These are phyloP conservation scores for Candida nemodendra DNA, from an alignment of 805 yeast species.

Conservation along the genomic window DNA sequence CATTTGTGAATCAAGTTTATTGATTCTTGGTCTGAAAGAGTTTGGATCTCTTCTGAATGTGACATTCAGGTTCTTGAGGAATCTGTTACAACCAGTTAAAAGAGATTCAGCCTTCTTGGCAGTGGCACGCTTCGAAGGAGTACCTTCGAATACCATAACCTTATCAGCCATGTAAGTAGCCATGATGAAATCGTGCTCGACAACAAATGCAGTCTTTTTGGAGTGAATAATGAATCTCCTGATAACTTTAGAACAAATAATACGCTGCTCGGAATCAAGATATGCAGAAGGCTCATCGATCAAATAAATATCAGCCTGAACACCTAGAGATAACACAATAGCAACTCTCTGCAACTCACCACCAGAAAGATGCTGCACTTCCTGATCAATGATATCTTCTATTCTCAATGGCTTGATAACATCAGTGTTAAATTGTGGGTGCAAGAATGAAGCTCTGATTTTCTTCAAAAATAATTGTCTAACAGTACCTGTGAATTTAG, in stretches of 20 bases:
- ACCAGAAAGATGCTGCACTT: conserved; percentile 96
- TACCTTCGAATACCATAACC: conserved; percentile 97
- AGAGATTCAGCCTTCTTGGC: conserved; percentile 92
- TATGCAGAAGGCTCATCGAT: conserved; percentile 99
- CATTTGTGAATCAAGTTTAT: conserved; percentile 97
- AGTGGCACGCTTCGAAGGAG: conserved; percentile 78
- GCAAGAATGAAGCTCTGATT: conserved; percentile 89
- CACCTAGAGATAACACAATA: conserved; percentile 90
- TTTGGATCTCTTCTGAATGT: conserved; percentile 99
- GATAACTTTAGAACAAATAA: conserved; percentile 96
- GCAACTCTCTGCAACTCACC: conserved; percentile 99
- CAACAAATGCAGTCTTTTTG: conserved; percentile 98
- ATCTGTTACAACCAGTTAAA: conserved; percentile 94
- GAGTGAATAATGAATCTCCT: conserved; percentile 95
- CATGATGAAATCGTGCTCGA: conserved; percentile 99
- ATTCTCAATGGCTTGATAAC: conserved; percentile 93
- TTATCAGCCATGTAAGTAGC: conserved; percentile 98
- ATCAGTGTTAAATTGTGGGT: conserved; percentile 97
- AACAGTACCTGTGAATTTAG: conserved; percentile 97
- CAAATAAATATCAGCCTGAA: conserved; percentile 91
- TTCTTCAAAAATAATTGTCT: conserved; percentile 96
- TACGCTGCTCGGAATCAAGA: conserved; percentile 99
- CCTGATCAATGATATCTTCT: conserved; percentile 94
- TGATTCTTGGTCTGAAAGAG: conserved; percentile 97
- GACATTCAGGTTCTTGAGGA: conserved; percentile 94